Base-by-base conservation (phyloP, 2,329 filamentous ascomycete genomes). In the Neonectria hederae region DNA sequence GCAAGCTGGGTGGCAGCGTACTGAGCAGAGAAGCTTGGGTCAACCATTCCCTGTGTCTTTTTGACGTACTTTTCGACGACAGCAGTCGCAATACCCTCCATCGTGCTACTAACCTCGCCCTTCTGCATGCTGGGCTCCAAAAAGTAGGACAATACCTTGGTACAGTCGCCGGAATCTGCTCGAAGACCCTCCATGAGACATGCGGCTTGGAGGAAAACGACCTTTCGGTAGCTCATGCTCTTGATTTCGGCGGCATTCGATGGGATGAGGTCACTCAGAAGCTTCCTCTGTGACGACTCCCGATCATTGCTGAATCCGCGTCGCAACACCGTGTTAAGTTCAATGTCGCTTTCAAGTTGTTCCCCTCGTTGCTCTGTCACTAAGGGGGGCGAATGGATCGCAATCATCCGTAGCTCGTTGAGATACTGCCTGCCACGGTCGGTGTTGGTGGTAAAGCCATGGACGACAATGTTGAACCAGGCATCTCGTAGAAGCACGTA, bases 401-500 rank as follows among this genome's bases (percentile, higher is more conserved):
- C 95, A 76, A 99, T 90, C 38, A 92, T 84, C 24, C 92, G 89
- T 21, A 99, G 84, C 75, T 97, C 94, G 62, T 90, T 86, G 54
- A 89, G 79, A 72, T 97, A 89, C 69, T 88, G 87, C 75, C 90
- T 90, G 19, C 90, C 92, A 59, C 92, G 87, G 17, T 90, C 86
- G 0, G 93, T 95, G 17, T 87, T 86, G 11, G 91, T 84, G 10
- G 90, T 90, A 76, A 98, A 97, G 5, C 94, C 96, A 77, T 99
- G 96, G 0, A 97, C 92, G 22, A 94, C 92, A 66, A 98, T 93
- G 74, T 99, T 99, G 81, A 97, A 98, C 96, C 96, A 99, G 5
- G 93, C 93, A 83, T 99, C 94, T 56, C 95, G 90, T 70, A 96
- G 87, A 61, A 97, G 81, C 26, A 88, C 87, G 65, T 92, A 86